phyloP scores from a whole-genome alignment of 495 filamentous ascomycete genomes.

The Penicillium macrosclerotiorum region DNA sequence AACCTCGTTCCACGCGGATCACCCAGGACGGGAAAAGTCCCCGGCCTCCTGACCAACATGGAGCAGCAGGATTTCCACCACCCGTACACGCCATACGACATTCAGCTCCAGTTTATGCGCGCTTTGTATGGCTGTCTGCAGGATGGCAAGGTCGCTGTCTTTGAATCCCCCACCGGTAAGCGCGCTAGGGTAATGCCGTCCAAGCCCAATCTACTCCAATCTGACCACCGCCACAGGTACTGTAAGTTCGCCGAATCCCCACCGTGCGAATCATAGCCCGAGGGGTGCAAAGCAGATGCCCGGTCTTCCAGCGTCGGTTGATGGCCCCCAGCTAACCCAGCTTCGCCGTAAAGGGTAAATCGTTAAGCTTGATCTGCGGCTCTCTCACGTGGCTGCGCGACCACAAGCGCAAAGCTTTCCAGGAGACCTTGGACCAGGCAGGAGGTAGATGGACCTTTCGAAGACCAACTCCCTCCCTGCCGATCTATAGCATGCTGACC shows the following conservation, averaged over 20 bases:
- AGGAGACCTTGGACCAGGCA: constrained; percentile 44
- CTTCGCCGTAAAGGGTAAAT: constrained; percentile 70
- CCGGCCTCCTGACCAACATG: constrained; percentile 8
- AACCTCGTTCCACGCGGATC: constrained; percentile 1
- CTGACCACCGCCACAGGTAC: constrained; percentile 32
- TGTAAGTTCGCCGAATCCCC: constrained; percentile 29
- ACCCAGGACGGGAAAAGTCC: not conserved
- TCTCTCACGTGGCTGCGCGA: constrained; percentile 91
- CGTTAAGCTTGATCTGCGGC: constrained; percentile 89
- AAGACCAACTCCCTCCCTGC: no score
- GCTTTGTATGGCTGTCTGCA: constrained; percentile 81
- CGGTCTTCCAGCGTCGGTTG: no score
- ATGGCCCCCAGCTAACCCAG: constrained; percentile 8
- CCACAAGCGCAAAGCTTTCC: constrained; percentile 67
- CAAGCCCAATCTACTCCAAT: constrained; percentile 10
- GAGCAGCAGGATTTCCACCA: constrained; percentile 71
- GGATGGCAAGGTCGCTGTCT: constrained; percentile 76
- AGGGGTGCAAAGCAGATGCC: constrained; percentile 1
- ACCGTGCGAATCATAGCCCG: constrained; percentile 5
- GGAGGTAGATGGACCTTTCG: constrained; percentile 28
- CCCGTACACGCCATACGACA: constrained; percentile 86
- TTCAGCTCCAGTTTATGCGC: constrained; percentile 88
- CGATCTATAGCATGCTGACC: constrained; percentile 13
- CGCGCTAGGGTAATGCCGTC: not conserved
- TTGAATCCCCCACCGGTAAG: constrained; percentile 88